Evolutionary conservation across 768 basidiomycete species (phyloP).

Genomic region (Boletus bicolor): DNA sequence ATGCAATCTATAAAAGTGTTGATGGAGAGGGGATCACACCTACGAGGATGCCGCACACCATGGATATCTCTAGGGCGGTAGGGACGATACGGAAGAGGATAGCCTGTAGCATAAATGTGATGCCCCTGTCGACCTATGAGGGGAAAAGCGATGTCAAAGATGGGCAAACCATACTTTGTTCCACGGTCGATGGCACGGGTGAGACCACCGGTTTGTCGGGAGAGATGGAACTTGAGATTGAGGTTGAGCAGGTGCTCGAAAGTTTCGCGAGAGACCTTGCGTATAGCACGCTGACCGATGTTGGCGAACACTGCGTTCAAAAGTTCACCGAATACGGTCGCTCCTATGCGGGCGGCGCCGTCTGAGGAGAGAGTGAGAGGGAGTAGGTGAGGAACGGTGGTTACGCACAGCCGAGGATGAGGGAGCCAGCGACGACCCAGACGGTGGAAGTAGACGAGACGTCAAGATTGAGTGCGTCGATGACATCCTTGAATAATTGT

Average conservation of each 20-base stretch:
- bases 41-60: slow-evolving; percentile 97
- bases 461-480: slow-evolving; percentile 86
- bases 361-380: slow-evolving; percentile 46
- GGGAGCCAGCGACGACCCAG: slow-evolving; percentile 87
- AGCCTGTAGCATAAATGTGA: slow-evolving; percentile 90
- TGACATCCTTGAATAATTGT: slow-evolving; percentile 86
- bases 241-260: slow-evolving; percentile 91
- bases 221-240: slow-evolving; percentile 89
- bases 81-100: slow-evolving; percentile 94
- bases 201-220: slow-evolving; percentile 91
- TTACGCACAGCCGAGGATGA: slow-evolving; percentile 85
- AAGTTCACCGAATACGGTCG: slow-evolving; percentile 87
- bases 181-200: slow-evolving; percentile 97
- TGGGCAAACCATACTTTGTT: slow-evolving; percentile 67
- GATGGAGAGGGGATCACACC: slow-evolving; percentile 22
- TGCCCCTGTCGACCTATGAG: slow-evolving; percentile 58
- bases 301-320: slow-evolving; percentile 95
- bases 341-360: slow-evolving; percentile 84
- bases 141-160: background rate
- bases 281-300: slow-evolving; percentile 91
- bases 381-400: background rate
- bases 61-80: slow-evolving; percentile 91
- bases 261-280: slow-evolving; percentile 92
- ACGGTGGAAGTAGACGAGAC: slow-evolving; percentile 73
- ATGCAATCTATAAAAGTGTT: background rate